Conservation (phyloP, 805 yeast genomes). For the Candida palmyrensis region DNA sequence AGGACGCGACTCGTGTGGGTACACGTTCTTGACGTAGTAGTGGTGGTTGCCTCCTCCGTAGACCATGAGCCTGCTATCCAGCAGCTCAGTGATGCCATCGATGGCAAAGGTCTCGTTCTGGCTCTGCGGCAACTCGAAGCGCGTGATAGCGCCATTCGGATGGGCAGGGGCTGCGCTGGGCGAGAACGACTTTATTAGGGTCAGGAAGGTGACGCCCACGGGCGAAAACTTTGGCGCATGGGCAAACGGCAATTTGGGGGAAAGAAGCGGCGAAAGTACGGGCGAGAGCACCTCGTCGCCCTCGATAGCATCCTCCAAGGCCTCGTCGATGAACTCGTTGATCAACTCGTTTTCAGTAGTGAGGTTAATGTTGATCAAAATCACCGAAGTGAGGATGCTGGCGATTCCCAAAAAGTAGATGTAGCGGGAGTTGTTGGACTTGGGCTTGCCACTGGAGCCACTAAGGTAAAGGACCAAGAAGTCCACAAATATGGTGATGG, state of each 20-base stretch:
- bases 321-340: constrained; percentile 43
- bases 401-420: constrained; percentile 43
- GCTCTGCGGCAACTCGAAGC: constrained; percentile 4
- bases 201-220: constrained; percentile 2
- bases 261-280: constrained; percentile 39
- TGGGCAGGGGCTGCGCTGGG: background rate
- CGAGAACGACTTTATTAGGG: constrained; percentile 2
- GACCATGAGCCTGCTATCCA: constrained; percentile 10
- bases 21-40: constrained; percentile 13
- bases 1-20: no score
- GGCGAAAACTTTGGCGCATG: background rate
- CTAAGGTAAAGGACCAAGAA: constrained; percentile 26
- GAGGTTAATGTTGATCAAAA: constrained; percentile 41
- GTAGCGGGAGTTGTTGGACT: constrained; percentile 17
- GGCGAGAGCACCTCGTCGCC: constrained; percentile 44
- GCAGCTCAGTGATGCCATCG: constrained; percentile 1
- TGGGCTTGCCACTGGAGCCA: constrained; percentile 11
- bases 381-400: constrained; percentile 41
- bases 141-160: background rate
- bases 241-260: constrained; percentile 5
- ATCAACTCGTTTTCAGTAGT: constrained; percentile 40
- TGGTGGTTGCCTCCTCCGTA: constrained; percentile 16
- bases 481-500: constrained; percentile 47
- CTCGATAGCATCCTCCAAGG: constrained; percentile 43
- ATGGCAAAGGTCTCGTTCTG: constrained; percentile 4